Evolutionary conservation across 257 asterid species (phyloP), one percentile per base, ranked within the genome.

Genomic region (Solanum bulbocastanum): DNA sequence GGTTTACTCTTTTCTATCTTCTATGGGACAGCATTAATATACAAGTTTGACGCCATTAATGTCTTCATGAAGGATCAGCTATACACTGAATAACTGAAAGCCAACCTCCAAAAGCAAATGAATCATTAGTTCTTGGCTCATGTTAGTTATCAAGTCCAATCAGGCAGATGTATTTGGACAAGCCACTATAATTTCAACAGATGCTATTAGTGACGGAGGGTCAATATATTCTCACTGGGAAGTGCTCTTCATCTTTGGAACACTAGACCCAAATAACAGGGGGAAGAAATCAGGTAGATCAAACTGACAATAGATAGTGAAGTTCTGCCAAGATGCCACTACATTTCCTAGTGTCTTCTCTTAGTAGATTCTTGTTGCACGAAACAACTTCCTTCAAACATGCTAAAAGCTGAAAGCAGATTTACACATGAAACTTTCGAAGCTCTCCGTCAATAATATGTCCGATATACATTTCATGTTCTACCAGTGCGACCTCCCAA

Each of bases 401-500:
- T 78, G 68, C 76, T 62, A 58, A 46, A 86, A 27, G 78, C 16
- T 39, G 78, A 83, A 56, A 73, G 23, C 84, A 86, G 75, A 88
- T 75, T 84, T 79, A 83, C 56, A 71, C 40, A 86, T 23, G 89
- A 27, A 49, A 35, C 46, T 27, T 72, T 39, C 86, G 90, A 60
- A 90, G 84, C 46, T 88, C 49, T 84, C 74, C 90, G 44, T 79
- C 56, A 74, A 37, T 27, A 27, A 15, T 44, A 79, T 79, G 39
- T 15, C 39, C 3, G 10, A 44, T 42, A 79, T 79, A 79, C 66
- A 44, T 79, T 20, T 87, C 88, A 93, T 39, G 88, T 83, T 33
- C 97, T 93, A 84, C 93, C 88, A 81, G 89, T 88, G 73, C 94
- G 98, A 84, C 89, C 92, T 44, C 92, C 83, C 88, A 90, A 84